Evolutionary conservation across 176 grass and related monocot genomes (phyloP).

Genomic region (Triticum timopheevii): DNA sequence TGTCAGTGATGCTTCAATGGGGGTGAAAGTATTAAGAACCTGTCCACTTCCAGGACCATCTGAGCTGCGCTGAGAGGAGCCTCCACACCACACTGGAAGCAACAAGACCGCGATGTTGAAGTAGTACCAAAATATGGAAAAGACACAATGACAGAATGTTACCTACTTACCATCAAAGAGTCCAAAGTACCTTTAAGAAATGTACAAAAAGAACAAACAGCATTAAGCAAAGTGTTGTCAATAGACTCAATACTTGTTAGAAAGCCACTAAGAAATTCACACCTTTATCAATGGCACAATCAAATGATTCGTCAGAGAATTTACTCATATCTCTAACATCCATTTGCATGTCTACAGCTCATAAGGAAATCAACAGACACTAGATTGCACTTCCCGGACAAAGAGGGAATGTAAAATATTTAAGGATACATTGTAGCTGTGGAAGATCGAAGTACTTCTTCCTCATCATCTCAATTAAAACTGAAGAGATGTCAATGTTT

Average conservation of each 20-base stretch:
- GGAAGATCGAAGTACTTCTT: slow-evolving; percentile 70
- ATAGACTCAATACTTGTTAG: neutral
- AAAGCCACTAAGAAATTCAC: slow-evolving; percentile 20
- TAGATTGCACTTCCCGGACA: neutral
- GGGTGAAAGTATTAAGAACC: slow-evolving; percentile 54
- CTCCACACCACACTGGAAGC: slow-evolving; percentile 77
- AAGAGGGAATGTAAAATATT: neutral
- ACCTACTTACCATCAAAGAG: slow-evolving; percentile 93
- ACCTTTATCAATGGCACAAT: slow-evolving; percentile 99
- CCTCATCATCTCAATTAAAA: slow-evolving; percentile 95
- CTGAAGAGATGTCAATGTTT: slow-evolving; percentile 90
- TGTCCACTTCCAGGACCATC: slow-evolving; percentile 92
- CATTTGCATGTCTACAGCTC: slow-evolving; percentile 79
- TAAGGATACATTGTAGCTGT: slow-evolving; percentile 90
- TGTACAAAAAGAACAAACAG: slow-evolving; percentile 15
- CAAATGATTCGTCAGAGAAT: slow-evolving; percentile 85
- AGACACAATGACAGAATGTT: neutral
- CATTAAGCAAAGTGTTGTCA: neutral
- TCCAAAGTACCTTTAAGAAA: slow-evolving; percentile 82
- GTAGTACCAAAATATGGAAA: slow-evolving; percentile 25
- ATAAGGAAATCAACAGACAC: slow-evolving; percentile 39
- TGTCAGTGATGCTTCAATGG: slow-evolving; percentile 26
- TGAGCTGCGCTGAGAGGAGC: slow-evolving; percentile 80
- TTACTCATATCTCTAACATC: slow-evolving; percentile 95
- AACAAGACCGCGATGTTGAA: slow-evolving; percentile 32